A percentile compares a stretch with the other conserved stretches of the same genome.
These are phyloP conservation scores for Candida pseudoviswanathii DNA, from an alignment of 1,139 yeast species.

Conservation along the genomic window DNA sequence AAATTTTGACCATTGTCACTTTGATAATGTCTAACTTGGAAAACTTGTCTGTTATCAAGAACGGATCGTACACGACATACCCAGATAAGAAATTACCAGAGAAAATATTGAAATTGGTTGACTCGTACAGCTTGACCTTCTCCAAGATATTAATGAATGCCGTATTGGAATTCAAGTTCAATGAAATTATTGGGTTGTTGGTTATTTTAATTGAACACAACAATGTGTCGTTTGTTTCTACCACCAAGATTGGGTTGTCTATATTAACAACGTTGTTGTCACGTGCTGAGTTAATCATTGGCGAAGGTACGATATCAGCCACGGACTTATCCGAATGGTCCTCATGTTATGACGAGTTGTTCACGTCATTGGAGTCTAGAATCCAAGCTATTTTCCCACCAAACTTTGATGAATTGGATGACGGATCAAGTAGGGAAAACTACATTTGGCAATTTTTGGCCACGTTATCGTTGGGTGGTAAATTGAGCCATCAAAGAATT, in stretches of 20 bases:
- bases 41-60: slow-evolving; percentile 73
- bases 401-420: slow-evolving; percentile 53
- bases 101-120: slow-evolving; percentile 64
- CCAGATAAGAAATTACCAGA: slow-evolving; percentile 54
- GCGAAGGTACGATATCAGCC: slow-evolving; percentile 67
- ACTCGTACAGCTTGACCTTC: slow-evolving; percentile 78
- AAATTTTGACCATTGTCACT: slow-evolving; percentile 76
- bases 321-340: slow-evolving; percentile 75
- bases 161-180: slow-evolving; percentile 79
- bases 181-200: slow-evolving; percentile 80
- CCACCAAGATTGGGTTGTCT: slow-evolving; percentile 86
- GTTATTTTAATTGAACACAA: slow-evolving; percentile 73
- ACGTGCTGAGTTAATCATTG: slow-evolving; percentile 89
- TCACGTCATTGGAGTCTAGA: slow-evolving; percentile 78
- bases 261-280: slow-evolving; percentile 86
- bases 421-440: slow-evolving; percentile 60
- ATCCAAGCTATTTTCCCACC: slow-evolving; percentile 85
- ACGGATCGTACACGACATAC: slow-evolving; percentile 77
- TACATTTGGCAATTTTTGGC: slow-evolving; percentile 98
- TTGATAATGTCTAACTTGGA: slow-evolving; percentile 82
- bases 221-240: slow-evolving; percentile 70
- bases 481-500: slow-evolving; percentile 88
- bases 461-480: slow-evolving; percentile 89
- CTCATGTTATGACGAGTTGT: slow-evolving; percentile 77
- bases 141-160: slow-evolving; percentile 85